Percentiles rank a stretch among this genome's conserved stretches.
phyloP scores from a whole-genome alignment of 345 rosid species.

The Arabis hirsuta region DNA sequence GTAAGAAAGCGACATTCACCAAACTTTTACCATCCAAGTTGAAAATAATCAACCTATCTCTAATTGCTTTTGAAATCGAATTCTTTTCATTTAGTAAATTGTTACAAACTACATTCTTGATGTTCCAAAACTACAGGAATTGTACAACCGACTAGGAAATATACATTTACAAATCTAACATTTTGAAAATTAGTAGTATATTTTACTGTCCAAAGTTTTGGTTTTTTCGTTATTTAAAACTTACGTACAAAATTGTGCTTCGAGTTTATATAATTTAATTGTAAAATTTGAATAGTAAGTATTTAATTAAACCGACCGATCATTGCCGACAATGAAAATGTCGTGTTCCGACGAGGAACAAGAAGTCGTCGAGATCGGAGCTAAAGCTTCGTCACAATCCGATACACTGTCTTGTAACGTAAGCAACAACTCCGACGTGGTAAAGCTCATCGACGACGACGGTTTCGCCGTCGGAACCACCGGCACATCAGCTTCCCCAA shows the following conservation, averaged over 20 bases:
- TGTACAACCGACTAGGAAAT: background rate
- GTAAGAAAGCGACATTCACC: constrained; percentile 39
- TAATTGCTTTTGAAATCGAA: background rate
- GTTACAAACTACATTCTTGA: constrained; percentile 14
- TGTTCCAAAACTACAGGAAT: constrained; percentile 14
- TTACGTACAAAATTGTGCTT: constrained; percentile 33
- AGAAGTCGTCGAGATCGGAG: constrained; percentile 50
- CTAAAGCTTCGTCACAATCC: constrained; percentile 68
- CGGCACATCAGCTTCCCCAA: constrained; percentile 86
- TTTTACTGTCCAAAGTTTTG: background rate
- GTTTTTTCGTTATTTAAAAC: constrained; percentile 15
- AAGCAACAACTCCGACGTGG: constrained; percentile 76
- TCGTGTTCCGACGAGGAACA: constrained; percentile 69
- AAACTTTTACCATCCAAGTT: constrained; percentile 30
- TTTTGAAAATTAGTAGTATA: background rate
- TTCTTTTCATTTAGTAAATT: constrained; percentile 16
- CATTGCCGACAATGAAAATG: constrained; percentile 45
- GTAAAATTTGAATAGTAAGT: constrained; percentile 18
- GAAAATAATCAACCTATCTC: constrained; percentile 2
- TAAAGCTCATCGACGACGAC: constrained; percentile 75
- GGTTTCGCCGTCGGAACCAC: constrained; percentile 85
- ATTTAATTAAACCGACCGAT: constrained; percentile 37
- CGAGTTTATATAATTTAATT: constrained; percentile 18
- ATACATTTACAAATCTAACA: constrained; percentile 1
- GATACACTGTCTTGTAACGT: constrained; percentile 91